Percentiles rank a stretch among this genome's conserved stretches.
phyloP scores from a whole-genome alignment of 1,284 basidiomycete species.

The Trametes sp. region DNA sequence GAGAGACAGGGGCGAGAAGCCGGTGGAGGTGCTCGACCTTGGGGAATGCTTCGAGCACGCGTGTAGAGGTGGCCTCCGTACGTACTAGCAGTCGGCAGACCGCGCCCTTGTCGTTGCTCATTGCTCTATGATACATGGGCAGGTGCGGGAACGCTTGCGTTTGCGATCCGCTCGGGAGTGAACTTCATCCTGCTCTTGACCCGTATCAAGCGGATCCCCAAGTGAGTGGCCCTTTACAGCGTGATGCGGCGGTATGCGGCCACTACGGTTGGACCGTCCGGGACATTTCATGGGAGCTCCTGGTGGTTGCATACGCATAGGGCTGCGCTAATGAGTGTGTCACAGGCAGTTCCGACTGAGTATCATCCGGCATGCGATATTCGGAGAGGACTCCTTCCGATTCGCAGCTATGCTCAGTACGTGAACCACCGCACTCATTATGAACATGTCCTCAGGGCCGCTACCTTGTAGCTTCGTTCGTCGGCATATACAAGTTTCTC shows the following conservation, averaged over 20 bases:
- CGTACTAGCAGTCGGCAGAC: slow-evolving; percentile 47
- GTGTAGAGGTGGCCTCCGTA: slow-evolving; percentile 75
- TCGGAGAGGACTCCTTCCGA: slow-evolving; percentile 81
- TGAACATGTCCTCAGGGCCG: not conserved
- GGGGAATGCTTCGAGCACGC: slow-evolving; percentile 82
- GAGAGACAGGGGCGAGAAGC: slow-evolving; percentile 82
- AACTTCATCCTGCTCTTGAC: slow-evolving; percentile 82
- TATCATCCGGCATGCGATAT: slow-evolving; percentile 77
- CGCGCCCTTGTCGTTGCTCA: not conserved
- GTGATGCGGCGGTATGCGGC: not conserved
- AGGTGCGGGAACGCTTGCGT: slow-evolving; percentile 85
- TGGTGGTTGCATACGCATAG: not conserved
- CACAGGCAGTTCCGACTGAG: slow-evolving; percentile 50
- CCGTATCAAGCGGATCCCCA: slow-evolving; percentile 68
- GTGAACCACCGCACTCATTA: slow-evolving; percentile 27
- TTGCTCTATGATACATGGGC: not conserved
- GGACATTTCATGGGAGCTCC: no score
- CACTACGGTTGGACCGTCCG: not conserved
- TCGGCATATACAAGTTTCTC: slow-evolving; percentile 82
- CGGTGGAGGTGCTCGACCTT: slow-evolving; percentile 70
- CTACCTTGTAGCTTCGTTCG: slow-evolving; percentile 68
- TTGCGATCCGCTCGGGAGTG: slow-evolving; percentile 81
- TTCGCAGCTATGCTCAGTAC: slow-evolving; percentile 88
- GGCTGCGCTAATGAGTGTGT: not conserved
- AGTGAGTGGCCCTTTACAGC: slow-evolving; percentile 52